Base-by-base conservation (phyloP, 306 rosid species). In the Nissolia schottii region DNA sequence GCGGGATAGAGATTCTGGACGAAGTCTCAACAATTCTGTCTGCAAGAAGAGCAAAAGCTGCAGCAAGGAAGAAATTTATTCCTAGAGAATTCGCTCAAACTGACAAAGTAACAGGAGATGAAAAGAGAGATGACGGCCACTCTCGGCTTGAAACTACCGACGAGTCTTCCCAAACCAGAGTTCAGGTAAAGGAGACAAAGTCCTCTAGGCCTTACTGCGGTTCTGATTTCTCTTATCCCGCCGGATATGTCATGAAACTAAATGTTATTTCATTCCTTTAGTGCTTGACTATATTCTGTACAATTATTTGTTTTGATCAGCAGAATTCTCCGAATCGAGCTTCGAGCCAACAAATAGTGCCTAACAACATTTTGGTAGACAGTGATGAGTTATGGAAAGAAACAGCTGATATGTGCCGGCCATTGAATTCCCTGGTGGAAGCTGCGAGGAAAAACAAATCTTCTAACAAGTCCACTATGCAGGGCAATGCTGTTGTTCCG, bases 11-110 rank as follows among this genome's bases (percentile, higher is more conserved):
- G 63, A 54, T 58, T 58, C 24, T 25, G 64, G 62, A 54, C 43
- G 80, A 59, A 40, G 43, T 11, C 57, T 18, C 73, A 25, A 59
- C 64, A 35, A 22, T 51, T 43, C 16, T 23, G 22, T 75, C 87
- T n/a, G 78, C 81, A 6, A 81, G 81, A 70, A 81, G 77, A 77
- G 63, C 77, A 37, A 79, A 78, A 68, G 60, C 71, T 70, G 68
- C 51, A 8, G 73, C 86, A n/a, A 76, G 87, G 43, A 77, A 61
- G 59, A 82, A 20, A 49, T 16, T 40, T 19, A 24, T 41, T 37
- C 60, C 18, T 18, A 77, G 27, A 45, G 80, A 73, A 59, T 8
- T 37, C 38, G 16, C 64, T 43, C 64, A 73, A 64, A 82, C 78
- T 64, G 53, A 32, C 46, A 50, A 65, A 7, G 74, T 23, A 19